Percentiles rank a stretch among this genome's conserved stretches.
phyloP scores from a whole-genome alignment of 2,329 filamentous ascomycete genomes.

The Pseudomassariella vexata region DNA sequence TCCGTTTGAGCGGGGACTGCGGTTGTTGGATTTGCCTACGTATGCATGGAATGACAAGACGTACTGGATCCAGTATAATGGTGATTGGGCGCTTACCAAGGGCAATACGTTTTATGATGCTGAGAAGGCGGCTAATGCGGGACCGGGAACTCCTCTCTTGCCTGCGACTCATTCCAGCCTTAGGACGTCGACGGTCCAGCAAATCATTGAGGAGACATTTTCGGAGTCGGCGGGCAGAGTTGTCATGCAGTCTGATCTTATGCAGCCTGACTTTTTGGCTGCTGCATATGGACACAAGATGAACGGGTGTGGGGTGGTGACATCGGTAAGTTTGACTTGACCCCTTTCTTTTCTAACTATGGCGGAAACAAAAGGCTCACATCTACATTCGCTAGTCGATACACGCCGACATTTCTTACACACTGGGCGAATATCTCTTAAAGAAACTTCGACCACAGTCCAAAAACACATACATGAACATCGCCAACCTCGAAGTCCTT shows the following conservation, averaged over 20 bases:
- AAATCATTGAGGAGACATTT: slow-evolving; percentile 28
- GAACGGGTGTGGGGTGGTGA: slow-evolving; percentile 34
- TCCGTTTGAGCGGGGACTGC: slow-evolving; percentile 32
- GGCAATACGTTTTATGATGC: slow-evolving; percentile 31
- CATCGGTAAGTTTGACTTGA: slow-evolving; percentile 29
- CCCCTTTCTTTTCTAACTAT: slow-evolving; percentile 6
- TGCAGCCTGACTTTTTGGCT: slow-evolving; percentile 28
- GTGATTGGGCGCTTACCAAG: slow-evolving; percentile 69
- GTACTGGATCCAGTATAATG: slow-evolving; percentile 60
- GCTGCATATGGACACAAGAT: slow-evolving; percentile 36
- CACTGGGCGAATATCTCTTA: slow-evolving; percentile 54
- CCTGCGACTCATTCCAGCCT: slow-evolving; percentile 9
- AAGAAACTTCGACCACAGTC: slow-evolving; percentile 41
- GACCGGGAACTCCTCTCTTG: not conserved
- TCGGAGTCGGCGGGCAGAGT: slow-evolving; percentile 18
- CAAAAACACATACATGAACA: slow-evolving; percentile 28
- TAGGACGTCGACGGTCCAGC: slow-evolving; percentile 29
- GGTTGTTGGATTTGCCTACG: slow-evolving; percentile 57
- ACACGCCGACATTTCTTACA: slow-evolving; percentile 61
- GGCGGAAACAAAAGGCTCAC: slow-evolving; percentile 8
- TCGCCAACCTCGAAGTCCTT: slow-evolving; percentile 30
- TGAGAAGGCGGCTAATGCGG: slow-evolving; percentile 1
- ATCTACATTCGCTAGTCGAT: slow-evolving; percentile 26
- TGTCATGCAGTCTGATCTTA: slow-evolving; percentile 31
- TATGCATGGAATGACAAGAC: slow-evolving; percentile 71